Evolutionary conservation across 352 stramenopile genomes (phyloP), one percentile per base, ranked within the genome.

Genomic region (Phytophthora quininea): DNA sequence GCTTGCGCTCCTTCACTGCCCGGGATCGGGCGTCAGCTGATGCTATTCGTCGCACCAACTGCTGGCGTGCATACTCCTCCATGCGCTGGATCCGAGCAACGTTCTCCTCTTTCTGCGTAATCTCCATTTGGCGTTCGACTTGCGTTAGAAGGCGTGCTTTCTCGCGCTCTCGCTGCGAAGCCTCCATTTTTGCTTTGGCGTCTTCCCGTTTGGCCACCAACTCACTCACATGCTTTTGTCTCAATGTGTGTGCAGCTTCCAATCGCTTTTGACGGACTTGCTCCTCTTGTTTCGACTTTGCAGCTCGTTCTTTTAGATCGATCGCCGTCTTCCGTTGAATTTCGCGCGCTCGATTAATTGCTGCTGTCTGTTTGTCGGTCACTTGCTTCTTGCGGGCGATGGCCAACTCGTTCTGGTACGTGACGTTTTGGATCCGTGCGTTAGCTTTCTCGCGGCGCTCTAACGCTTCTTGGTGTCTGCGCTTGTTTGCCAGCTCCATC

Each of bases 31-130:
- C 77, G 62, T 95, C 86, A 33, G 86, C 82, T 1, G 83, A 78
- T 9, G 77, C 40, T 19, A 95, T 93, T 8, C 73, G 70, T 29
- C 76, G 71, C 5, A 89, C 47, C 46, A 90, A 74, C 37, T 92
- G 79, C 37, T 82, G 42, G 0, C 84, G 84, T 38, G 80, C 82
- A 60, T 93, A 93, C 48, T 82, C 79, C 4, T 91, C 83, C 42
- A 92, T 80, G 14, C 85, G 73, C 55, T 92, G 89, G 63, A 95
- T 78, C 7, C 86, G 82, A 56, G 88, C 80, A 29, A 93, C 83
- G 11, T 89, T 93, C 30, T 90, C 69, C 42, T 84, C 71, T 51
- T 88, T 89, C 49, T 92, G 82, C 31, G 89, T 67, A 11, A 77
- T 52, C 32, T 58, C 63, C 54, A 94, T 45, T 32, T 84, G 66